Evolutionary conservation across 495 filamentous ascomycete genomes (phyloP).

Genomic region (Trichoderma asperelloides): DNA sequence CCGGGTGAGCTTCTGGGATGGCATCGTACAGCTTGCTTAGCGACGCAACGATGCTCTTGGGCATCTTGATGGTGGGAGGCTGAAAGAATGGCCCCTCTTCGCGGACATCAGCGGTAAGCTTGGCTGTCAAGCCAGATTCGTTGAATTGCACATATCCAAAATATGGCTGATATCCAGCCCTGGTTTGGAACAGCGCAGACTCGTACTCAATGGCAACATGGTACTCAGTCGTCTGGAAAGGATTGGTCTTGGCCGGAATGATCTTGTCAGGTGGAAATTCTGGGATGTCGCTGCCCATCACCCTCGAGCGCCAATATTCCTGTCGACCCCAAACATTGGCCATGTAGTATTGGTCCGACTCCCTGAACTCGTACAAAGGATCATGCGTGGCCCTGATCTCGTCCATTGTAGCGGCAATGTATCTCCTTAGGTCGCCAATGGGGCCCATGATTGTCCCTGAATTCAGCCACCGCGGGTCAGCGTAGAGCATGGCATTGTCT

Average conservation of each 20-base stretch:
- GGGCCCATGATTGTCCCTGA: constrained; percentile 47
- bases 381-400: constrained; percentile 14
- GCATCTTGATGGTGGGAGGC: constrained; percentile 1
- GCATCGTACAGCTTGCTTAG: neutral
- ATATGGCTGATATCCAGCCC: constrained; percentile 15
- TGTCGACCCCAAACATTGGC: constrained; percentile 50
- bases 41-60: neutral
- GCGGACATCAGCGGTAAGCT: constrained; percentile 2
- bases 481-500: neutral
- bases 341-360: constrained; percentile 40
- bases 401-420: constrained; percentile 29
- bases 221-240: constrained; percentile 42
- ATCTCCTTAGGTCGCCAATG: constrained; percentile 37
- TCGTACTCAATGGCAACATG: constrained; percentile 50
- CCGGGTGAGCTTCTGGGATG: neutral
- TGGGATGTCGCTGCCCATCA: neutral
- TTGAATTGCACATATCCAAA: constrained; percentile 13
- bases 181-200: constrained; percentile 42
- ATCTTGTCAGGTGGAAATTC: neutral
- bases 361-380: constrained; percentile 1
- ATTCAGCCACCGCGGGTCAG: constrained; percentile 41
- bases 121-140: neutral
- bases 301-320: constrained; percentile 46
- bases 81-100: neutral
- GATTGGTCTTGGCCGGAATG: constrained; percentile 18